Percentiles rank a stretch among this genome's conserved stretches.
Evolutionary conservation across 768 basidiomycete genomes (phyloP).

Genomic region (Auriculariales sp.): DNA sequence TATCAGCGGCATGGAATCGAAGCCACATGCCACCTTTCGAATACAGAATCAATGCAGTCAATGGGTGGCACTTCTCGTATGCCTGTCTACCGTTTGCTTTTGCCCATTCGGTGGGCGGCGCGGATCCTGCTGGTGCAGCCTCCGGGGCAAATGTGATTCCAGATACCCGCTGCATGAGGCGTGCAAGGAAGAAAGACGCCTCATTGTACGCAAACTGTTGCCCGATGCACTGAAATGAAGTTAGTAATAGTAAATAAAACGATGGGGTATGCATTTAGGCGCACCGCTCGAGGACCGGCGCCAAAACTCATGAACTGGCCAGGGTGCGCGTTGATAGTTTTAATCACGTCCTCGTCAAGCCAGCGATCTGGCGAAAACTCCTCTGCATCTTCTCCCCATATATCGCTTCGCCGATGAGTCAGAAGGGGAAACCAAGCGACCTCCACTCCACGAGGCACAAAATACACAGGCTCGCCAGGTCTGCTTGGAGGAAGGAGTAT

Average conservation of each 20-base stretch:
- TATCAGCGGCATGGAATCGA: too few species aligned
- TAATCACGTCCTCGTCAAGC: conserved; percentile 41
- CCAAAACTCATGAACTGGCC: conserved; percentile 67
- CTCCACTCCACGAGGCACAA: too few species aligned
- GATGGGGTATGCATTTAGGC: too few species aligned
- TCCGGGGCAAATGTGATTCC: conserved; percentile 45
- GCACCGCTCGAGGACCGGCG: conserved; percentile 44
- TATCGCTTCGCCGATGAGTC: conserved; percentile 45
- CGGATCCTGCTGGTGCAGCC: conserved; percentile 43
- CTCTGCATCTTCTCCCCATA: conserved; percentile 68
- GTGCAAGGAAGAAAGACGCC: conserved; percentile 55
- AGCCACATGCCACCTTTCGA: too few species aligned
- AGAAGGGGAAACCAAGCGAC: conserved; percentile 48
- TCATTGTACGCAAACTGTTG: conserved; percentile 69
- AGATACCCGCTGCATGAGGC: conserved; percentile 51
- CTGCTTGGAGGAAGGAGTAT: too few species aligned
- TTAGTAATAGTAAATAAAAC: too few species aligned
- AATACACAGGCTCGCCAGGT: too few species aligned
- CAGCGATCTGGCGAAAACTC: conserved; percentile 67
- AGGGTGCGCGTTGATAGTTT: conserved; percentile 39
- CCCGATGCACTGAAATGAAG: conserved; percentile 59
- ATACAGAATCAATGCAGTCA: conserved; percentile 47
- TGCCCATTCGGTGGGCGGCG: conserved; percentile 47
- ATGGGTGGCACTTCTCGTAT: conserved; percentile 46
- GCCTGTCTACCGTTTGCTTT: conserved; percentile 28